Evolutionary conservation across 2,329 filamentous ascomycete species (phyloP).

Genomic region (Colletotrichum melonis): DNA sequence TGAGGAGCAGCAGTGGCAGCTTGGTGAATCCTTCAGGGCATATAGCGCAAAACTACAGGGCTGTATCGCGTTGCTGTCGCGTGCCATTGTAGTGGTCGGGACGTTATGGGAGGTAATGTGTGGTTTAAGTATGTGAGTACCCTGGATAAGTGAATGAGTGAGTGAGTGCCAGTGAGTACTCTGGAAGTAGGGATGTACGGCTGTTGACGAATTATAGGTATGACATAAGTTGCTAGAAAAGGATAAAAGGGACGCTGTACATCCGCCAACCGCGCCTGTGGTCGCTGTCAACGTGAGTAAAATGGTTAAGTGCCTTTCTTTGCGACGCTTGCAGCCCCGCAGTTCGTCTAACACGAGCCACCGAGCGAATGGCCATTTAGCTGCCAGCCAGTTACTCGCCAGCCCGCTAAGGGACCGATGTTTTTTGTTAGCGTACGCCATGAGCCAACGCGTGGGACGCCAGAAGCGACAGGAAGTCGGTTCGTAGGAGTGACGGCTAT

Average conservation of each 20-base stretch:
- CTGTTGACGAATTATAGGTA: too few relatives aligned
- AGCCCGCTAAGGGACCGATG: background rate
- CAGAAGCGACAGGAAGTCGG: constrained; percentile 18
- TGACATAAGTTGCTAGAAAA: background rate
- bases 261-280: background rate
- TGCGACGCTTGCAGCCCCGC: constrained; percentile 30
- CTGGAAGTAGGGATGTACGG: background rate
- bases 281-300: background rate
- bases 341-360: background rate
- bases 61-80: background rate
- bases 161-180: background rate
- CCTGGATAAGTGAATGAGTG: background rate
- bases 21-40: background rate
- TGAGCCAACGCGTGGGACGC: background rate
- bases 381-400: background rate
- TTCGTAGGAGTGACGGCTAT: background rate
- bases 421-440: background rate
- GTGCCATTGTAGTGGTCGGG: background rate
- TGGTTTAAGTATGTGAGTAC: too few relatives aligned
- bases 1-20: background rate
- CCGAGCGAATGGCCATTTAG: background rate
- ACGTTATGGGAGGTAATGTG: background rate
- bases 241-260: background rate
- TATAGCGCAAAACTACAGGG: background rate
- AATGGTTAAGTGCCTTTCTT: background rate